Base-by-base conservation (phyloP, 2,329 filamentous ascomycete genomes). In the Sclerotinia spermophila region DNA sequence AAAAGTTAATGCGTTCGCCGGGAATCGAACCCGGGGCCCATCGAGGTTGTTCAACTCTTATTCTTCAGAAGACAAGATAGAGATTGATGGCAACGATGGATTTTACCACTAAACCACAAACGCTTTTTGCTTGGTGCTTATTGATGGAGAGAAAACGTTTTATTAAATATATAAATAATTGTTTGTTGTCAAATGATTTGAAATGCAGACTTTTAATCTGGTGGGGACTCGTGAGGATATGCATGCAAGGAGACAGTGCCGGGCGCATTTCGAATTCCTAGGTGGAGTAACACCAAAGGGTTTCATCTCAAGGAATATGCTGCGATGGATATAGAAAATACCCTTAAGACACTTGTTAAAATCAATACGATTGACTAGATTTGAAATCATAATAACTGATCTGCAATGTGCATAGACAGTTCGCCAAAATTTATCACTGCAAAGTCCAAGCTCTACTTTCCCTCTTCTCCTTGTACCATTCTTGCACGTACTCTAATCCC, bases 81-180 rank as follows among this genome's bases (percentile, higher is more conserved):
- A 51, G 2, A 27, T 3, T 21, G 24, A 61, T 72, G 71, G 71
- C 71, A 72, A 72, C 55, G 64, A 71, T 66, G 53, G 65, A 72
- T 72, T 72, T 71, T 72, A 71, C 71, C 62, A 71, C 48, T 72
- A 72, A 72, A 72, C 71, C 71, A 70, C 71, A 72, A 72, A 70
- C 71, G 71, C 71, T 45, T 7, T 1, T 21, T n/a, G 5, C 4
- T 24, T 4, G 24, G 7, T 45, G 1, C 42, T 45, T 21, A 10
- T 45, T 45, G 7, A 21, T 44, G 13, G 1, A 44, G 19, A 7
- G 6, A 42, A 42, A 42, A 3, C 4, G 2, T 4, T 15, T 8
- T 11, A 42, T 42, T 4, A 42, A 2, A 17, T 42, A 2, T 24
- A 1, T n/a, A n/a, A n/a, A n/a, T n/a, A n/a, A n/a, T n/a, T n/a